Evolutionary conservation across 305 asterid species (phyloP).

Genomic region (Fraxinus angustifolia): DNA sequence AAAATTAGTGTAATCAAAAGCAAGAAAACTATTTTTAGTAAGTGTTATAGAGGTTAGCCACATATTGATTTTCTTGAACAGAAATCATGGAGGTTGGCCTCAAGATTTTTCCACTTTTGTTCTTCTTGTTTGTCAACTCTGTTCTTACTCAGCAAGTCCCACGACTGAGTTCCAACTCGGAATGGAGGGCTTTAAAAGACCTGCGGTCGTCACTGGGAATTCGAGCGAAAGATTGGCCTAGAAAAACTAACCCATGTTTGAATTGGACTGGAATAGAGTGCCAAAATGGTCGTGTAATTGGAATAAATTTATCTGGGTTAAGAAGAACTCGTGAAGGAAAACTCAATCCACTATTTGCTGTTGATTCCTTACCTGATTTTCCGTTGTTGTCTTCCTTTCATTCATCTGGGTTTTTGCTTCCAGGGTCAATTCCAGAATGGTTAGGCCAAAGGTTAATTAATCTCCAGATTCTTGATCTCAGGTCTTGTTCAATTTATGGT

Average conservation of each 20-base stretch:
- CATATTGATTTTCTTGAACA: background rate
- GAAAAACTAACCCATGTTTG: conserved; percentile 34
- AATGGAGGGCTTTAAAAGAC: conserved; percentile 42
- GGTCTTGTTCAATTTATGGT: conserved; percentile 43
- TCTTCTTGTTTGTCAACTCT: conserved; percentile 25
- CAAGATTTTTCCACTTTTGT: conserved; percentile 17
- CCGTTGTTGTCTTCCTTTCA: conserved; percentile 24
- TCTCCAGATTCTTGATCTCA: conserved; percentile 42
- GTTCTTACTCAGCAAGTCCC: conserved; percentile 25
- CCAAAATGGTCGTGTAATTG: conserved; percentile 29
- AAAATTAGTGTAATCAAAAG: conserved; percentile 4
- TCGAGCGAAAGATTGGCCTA: conserved; percentile 41
- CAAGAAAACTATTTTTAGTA: background rate
- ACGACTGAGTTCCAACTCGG: conserved; percentile 34
- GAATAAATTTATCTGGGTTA: conserved; percentile 34
- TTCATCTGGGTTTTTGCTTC: conserved; percentile 43
- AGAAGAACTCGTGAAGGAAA: conserved; percentile 32
- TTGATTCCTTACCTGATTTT: conserved; percentile 35
- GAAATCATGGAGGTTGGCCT: conserved; percentile 26
- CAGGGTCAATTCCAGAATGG: conserved; percentile 43
- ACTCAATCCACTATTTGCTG: conserved; percentile 29
- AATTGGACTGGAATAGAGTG: conserved; percentile 53
- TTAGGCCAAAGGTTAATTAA: conserved; percentile 29
- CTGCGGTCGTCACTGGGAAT: conserved; percentile 59
- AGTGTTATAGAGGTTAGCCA: background rate